Base-by-base conservation (phyloP, 192 early-diverging fungal species). In the Linnemannia hyalina region DNA sequence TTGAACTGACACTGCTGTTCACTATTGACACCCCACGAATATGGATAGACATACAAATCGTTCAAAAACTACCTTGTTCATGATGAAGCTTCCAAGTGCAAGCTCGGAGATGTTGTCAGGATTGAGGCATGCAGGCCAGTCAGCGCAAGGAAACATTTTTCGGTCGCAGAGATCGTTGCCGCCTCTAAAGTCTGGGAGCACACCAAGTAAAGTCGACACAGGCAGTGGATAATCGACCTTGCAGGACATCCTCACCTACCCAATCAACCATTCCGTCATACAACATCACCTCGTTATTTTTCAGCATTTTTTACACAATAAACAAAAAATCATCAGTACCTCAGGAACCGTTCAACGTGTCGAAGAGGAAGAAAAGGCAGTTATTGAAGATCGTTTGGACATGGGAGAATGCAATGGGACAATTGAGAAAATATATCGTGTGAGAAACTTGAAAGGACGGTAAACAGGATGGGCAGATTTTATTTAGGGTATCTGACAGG, bases 1-100 rank as follows among this genome's bases (percentile, higher is more conserved):
- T 52, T 52, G 16, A 18, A 5, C 49, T 57, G 16, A 57, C 55
- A 57, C 55, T 57, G 6, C 11, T 65, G 23, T 65, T 65, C 26
- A 65, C 26, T 11, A 29, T 11, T 65, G 11, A 1, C 13, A 10
- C 29, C 3, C 4, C 9, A 32, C 13, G n/a, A 29, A 32, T 32
- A 15, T 65, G 29, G 26, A 70, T 89, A 98, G 95, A 92, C 94
- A 38, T 92, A 98, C 47, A 91, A 92, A 76, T 89, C 89, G 4
- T 97, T 97, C 92, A 96, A 95, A 77, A 97, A 95, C 88, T 97
- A 95, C 78, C 89, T 99, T 65, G 97, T 91, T 20, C 97, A 99
- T 88, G 97, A 99, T 83, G 95, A 93, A 70, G 90, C 93, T 9
- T 92, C 95, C 75, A 77, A 93, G 74, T 97, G 96, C 89, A 93